A percentile compares a stretch with the other conserved stretches of the same genome.
phyloP scores from a whole-genome alignment of 2,329 filamentous ascomycete species.

The Aspergillus amoenus region DNA sequence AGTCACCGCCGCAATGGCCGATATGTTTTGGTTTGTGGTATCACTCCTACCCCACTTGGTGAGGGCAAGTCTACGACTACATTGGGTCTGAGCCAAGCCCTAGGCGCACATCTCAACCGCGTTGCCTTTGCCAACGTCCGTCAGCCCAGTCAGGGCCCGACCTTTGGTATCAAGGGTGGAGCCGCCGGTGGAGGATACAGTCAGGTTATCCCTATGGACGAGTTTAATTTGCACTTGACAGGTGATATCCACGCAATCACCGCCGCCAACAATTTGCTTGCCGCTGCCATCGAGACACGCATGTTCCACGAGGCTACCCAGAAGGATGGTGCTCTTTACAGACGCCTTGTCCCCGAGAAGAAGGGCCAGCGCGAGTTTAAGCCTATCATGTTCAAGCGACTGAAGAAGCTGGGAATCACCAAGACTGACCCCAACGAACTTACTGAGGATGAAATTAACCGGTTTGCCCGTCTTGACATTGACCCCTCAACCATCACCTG shows the following conservation, averaged over 20 bases:
- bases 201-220: slow-evolving; percentile 99
- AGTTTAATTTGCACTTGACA: slow-evolving; percentile 97
- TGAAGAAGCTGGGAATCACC: slow-evolving; percentile 93
- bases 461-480: slow-evolving; percentile 93
- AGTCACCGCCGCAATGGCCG: slow-evolving; percentile 84
- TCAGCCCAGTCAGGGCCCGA: slow-evolving; percentile 94
- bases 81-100: slow-evolving; percentile 88
- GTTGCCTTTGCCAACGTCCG: slow-evolving; percentile 95
- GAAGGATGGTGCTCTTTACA: slow-evolving; percentile 84
- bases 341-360: slow-evolving; percentile 82
- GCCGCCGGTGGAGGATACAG: slow-evolving; percentile 97
- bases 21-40: slow-evolving; percentile 91
- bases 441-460: slow-evolving; percentile 81
- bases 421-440: slow-evolving; percentile 92
- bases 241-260: slow-evolving; percentile 98
- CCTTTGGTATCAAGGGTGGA: slow-evolving; percentile 98
- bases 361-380: slow-evolving; percentile 85
- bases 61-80: slow-evolving; percentile 99
- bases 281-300: slow-evolving; percentile 92
- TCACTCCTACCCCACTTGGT: slow-evolving; percentile 92
- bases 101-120: slow-evolving; percentile 83
- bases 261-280: slow-evolving; percentile 93
- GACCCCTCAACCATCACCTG: slow-evolving; percentile 97
- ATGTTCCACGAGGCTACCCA: slow-evolving; percentile 98
- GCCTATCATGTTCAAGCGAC: slow-evolving; percentile 85